Conservation (phyloP, 2,329 filamentous ascomycete species). For the Aspergillus novofumigatus region DNA sequence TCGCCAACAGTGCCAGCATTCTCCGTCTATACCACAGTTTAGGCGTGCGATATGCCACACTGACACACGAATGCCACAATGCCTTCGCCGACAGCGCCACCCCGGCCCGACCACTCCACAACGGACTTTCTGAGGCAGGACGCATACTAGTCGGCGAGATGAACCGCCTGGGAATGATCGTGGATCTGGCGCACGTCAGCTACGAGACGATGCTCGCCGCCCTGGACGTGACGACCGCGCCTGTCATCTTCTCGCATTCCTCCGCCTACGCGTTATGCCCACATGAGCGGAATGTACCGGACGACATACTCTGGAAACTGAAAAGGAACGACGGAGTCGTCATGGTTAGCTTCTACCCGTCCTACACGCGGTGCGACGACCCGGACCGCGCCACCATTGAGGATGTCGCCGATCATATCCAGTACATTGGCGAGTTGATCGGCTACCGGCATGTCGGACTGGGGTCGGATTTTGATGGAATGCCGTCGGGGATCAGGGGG, state of each 20-base stretch:
- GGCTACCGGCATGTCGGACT: slow-evolving; percentile 35
- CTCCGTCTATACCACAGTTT: too few relatives aligned
- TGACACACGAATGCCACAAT: too few relatives aligned
- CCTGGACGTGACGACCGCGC: slow-evolving; percentile 15
- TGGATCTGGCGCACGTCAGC: slow-evolving; percentile 25
- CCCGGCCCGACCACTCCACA: too few relatives aligned
- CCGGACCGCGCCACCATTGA: slow-evolving; percentile 23
- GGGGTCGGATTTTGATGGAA: slow-evolving; percentile 33
- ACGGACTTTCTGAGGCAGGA: too few relatives aligned
- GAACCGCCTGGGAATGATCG: slow-evolving; percentile 27
- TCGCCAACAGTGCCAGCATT: too few relatives aligned
- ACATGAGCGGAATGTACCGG: slow-evolving; percentile 40
- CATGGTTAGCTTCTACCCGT: slow-evolving; percentile 38
- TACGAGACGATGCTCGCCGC: slow-evolving; percentile 19
- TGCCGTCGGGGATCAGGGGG: slow-evolving; percentile 13
- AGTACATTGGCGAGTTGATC: slow-evolving; percentile 27
- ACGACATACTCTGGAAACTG: slow-evolving; percentile 36
- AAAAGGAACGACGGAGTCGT: slow-evolving; percentile 38
- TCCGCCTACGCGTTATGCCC: slow-evolving; percentile 18
- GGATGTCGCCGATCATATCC: slow-evolving; percentile 37
- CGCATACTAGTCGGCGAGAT: slow-evolving; percentile 18
- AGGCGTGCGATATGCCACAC: too few relatives aligned
- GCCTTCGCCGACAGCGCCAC: too few relatives aligned
- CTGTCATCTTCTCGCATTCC: slow-evolving; percentile 23
- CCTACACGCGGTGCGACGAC: slow-evolving; percentile 23